Evolutionary conservation across 2,329 filamentous ascomycete species (phyloP).

Genomic region (Alternaria panax): DNA sequence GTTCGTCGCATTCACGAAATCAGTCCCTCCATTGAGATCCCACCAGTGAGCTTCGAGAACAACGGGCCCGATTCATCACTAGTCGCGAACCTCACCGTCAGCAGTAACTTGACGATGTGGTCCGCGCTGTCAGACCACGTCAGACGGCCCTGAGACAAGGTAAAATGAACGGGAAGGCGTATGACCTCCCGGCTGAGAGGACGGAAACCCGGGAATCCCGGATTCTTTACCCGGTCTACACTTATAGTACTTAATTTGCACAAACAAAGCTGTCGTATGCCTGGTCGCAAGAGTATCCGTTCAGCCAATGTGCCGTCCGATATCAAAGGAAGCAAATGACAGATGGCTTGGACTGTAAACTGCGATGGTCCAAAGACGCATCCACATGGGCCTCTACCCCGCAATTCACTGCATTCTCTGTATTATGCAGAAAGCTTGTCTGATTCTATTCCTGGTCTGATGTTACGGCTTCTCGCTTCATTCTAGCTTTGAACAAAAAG

Average conservation of each 20-base stretch:
- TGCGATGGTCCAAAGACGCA: background rate
- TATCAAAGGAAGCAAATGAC: background rate
- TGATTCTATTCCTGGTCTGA: background rate
- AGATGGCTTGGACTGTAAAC: background rate
- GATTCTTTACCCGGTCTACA: background rate
- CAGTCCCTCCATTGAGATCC: background rate
- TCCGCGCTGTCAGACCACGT: constrained; percentile 2
- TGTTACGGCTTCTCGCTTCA: background rate
- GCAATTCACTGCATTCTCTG: background rate
- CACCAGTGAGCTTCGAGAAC: background rate
- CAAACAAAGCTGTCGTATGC: constrained; percentile 1
- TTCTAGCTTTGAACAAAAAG: background rate
- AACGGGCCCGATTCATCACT: background rate
- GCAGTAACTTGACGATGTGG: background rate
- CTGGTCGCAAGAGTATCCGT: background rate
- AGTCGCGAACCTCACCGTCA: background rate
- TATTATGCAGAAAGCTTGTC: background rate
- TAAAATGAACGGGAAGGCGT: background rate
- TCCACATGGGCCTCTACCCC: background rate
- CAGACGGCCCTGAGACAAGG: background rate
- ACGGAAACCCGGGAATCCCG: background rate
- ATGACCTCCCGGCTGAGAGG: background rate
- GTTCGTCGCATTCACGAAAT: background rate
- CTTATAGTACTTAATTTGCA: background rate
- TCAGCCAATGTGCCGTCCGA: background rate